Evolutionary conservation across 805 yeast species (phyloP).

Genomic region (Saccharomycopsis guyanensis): DNA sequence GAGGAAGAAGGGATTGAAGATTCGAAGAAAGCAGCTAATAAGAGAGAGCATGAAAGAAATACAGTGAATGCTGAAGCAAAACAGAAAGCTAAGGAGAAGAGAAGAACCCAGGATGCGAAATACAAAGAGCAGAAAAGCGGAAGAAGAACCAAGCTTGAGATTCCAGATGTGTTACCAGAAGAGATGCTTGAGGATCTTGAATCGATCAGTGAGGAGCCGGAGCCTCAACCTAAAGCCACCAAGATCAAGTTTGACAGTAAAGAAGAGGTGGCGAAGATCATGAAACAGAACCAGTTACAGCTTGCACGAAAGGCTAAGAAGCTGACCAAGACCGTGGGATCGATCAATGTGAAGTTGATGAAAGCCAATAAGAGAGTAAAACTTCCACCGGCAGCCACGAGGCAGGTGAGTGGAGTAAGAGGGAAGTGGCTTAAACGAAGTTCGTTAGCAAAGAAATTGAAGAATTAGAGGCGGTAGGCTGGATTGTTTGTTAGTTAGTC

Average conservation of each 20-base stretch:
- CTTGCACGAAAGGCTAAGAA: conserved; percentile 6
- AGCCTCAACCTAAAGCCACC: background rate
- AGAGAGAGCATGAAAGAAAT: background rate
- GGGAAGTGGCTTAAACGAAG: conserved; percentile 17
- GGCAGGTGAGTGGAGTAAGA: conserved; percentile 1
- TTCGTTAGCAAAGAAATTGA: conserved; percentile 10
- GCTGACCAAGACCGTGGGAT: conserved; percentile 5
- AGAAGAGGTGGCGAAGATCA: conserved; percentile 5
- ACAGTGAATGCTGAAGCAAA: background rate
- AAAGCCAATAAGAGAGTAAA: conserved; percentile 2
- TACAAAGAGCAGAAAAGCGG: conserved; percentile 11
- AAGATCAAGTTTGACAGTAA: conserved; percentile 2
- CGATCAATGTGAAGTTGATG: conserved; percentile 12
- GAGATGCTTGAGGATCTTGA: conserved; percentile 6
- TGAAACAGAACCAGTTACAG: conserved; percentile 4
- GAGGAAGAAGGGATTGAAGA: conserved; percentile 3
- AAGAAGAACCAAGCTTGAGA: background rate
- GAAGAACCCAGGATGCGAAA: conserved; percentile 12
- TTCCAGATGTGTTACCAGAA: conserved; percentile 15
- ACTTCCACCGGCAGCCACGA: conserved; percentile 8
- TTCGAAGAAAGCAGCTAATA: background rate
- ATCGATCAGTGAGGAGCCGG: background rate
- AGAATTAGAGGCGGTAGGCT: too few species aligned
- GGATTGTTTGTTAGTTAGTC: too few species aligned
- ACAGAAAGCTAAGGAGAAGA: conserved; percentile 1